Percentiles rank a stretch among this genome's conserved stretches.
Conservation (phyloP, 2,329 filamentous ascomycete species). For the Sporothrix schenckii region DNA sequence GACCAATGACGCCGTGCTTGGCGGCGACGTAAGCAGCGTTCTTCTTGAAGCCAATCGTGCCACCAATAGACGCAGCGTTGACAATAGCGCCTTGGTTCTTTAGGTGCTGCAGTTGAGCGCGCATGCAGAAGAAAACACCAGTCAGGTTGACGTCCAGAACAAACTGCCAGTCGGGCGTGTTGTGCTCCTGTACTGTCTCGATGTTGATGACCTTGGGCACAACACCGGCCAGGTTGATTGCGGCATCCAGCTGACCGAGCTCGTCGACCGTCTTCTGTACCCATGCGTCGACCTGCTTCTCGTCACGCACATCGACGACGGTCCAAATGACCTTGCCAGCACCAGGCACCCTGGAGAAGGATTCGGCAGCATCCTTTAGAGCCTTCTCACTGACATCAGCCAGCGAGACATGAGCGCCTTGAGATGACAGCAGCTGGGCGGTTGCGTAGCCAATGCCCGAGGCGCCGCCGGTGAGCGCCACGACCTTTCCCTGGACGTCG, state of each 20-base stretch:
- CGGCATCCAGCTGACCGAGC: constrained; percentile 40
- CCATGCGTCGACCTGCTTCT: constrained; percentile 39
- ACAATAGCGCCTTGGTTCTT: constrained; percentile 49
- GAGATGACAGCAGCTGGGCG: constrained; percentile 21
- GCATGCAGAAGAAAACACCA: constrained; percentile 26
- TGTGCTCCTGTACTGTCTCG: constrained; percentile 32
- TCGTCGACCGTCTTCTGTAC: constrained; percentile 38
- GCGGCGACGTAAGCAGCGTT: constrained; percentile 37
- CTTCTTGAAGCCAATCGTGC: constrained; percentile 39
- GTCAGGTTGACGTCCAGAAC: constrained; percentile 35
- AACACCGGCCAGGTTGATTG: constrained; percentile 43
- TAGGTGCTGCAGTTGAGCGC: constrained; percentile 41
- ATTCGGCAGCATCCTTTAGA: constrained; percentile 25
- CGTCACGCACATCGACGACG: constrained; percentile 39
- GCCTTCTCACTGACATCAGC: constrained; percentile 25
- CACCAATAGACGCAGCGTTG: constrained; percentile 46
- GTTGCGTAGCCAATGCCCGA: constrained; percentile 29
- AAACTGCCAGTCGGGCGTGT: constrained; percentile 36
- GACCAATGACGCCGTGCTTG: constrained; percentile 37
- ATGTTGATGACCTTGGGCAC: constrained; percentile 34
- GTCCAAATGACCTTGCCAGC: constrained; percentile 28
- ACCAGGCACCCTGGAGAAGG: constrained; percentile 20
- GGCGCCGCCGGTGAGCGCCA: constrained; percentile 28
- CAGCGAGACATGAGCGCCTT: constrained; percentile 30
- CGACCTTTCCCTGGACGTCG: constrained; percentile 30